Conservation (phyloP, 305 asterid genomes). For the Caryopteris hybrid region DNA sequence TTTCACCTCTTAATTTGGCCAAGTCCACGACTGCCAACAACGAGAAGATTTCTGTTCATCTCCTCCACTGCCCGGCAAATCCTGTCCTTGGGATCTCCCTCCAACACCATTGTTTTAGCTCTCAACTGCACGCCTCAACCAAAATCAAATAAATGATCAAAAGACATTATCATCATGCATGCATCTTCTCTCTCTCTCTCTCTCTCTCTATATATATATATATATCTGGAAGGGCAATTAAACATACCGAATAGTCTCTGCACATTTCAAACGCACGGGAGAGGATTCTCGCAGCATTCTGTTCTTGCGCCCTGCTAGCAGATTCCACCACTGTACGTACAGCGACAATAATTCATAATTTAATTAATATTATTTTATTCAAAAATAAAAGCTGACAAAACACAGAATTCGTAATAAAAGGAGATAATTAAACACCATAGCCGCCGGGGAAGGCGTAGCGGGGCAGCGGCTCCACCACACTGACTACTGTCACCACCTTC, state of each 20-base stretch:
- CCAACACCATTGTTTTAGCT: conserved; percentile 52
- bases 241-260: conserved; percentile 41
- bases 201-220: too few species aligned
- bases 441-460: conserved; percentile 60
- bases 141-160: too few species aligned
- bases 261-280: conserved; percentile 57
- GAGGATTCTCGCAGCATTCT: conserved; percentile 46
- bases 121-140: conserved; percentile 35
- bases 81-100: conserved; percentile 68
- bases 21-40: conserved; percentile 67
- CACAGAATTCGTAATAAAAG: too few species aligned
- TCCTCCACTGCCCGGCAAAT: conserved; percentile 57
- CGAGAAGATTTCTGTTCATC: conserved; percentile 51
- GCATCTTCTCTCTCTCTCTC: too few species aligned
- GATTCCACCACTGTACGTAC: conserved; percentile 38
- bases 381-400: too few species aligned
- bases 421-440: too few species aligned
- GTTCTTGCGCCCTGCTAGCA: conserved; percentile 46
- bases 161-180: too few species aligned
- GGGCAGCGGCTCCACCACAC: conserved; percentile 53
- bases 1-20: conserved; percentile 63
- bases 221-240: too few species aligned
- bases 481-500: conserved; percentile 39
- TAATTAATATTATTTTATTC: background rate
- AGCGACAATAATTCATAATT: background rate